Base-by-base conservation (phyloP, 1,284 basidiomycete genomes). In the Thecaphora thlaspeos region DNA sequence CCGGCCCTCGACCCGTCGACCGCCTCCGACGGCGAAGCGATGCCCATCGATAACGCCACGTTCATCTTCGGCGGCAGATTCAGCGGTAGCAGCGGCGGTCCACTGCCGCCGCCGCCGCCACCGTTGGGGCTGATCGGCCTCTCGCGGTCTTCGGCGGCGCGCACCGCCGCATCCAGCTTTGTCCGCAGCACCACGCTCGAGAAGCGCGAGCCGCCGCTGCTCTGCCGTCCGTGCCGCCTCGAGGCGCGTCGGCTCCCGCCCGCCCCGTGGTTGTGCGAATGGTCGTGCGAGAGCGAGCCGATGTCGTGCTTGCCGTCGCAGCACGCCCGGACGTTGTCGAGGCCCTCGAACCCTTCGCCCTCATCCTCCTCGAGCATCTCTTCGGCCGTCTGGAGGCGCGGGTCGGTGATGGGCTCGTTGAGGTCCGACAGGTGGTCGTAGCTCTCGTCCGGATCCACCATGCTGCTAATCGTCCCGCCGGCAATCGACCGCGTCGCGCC, bases 231-330 rank as follows among this genome's bases (percentile, higher is more conserved):
- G 28, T 65, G 62, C 19, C 60, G 42, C 12, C 57, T 53, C 24
- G 57, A 61, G 0, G 53, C 51, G 42, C 51, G 24, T 19, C 43
- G 0, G 48, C 54, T 30, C 47, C 45, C 53, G 3, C 37, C 38
- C 2, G 46, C 44, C 5, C 51, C 46, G 30, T 64, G 52, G 19
- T 51, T 42, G 36, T 55, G 52, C 28, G n/a, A n/a, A n/a, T 66
- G 55, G 14, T 54, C 43, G 39, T 70, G 62, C 12, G 70, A 71
- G 17, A 71, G 61, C 23, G 57, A 55, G 9, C 82, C 80, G 23
- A 84, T 81, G 46, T 83, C 81, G 79, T 98, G 94, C 83, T 84
- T 70, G 23, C 94, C 94, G 77, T 93, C 90, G 73, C 92, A 96
- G 79, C 92, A 96, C 2, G 91, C 91, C 43, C 62, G 66, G 1